These are phyloP conservation scores for Colletotrichum gloeosporioides DNA, from an alignment of 2,329 filamentous ascomycete genomes.

Conservation along the genomic window DNA sequence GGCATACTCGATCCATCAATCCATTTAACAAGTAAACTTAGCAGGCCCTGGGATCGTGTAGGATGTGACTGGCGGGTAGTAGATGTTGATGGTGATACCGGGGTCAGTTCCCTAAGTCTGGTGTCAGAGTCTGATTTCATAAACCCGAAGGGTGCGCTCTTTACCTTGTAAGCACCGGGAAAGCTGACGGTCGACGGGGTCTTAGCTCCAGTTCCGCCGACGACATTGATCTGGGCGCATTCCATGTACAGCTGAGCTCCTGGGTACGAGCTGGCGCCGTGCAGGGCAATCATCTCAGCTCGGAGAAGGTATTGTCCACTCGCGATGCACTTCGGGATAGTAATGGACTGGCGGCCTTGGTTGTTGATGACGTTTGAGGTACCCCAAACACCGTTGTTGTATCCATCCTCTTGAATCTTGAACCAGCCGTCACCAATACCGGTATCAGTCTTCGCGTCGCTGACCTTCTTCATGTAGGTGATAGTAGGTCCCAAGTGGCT, in stretches of 20 bases:
- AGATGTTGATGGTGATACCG: conserved; percentile 42
- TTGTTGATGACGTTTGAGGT: conserved; percentile 47
- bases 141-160: background rate
- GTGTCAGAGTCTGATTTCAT: background rate
- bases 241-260: conserved; percentile 53
- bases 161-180: conserved; percentile 41
- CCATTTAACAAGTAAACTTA: conserved; percentile 25
- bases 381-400: conserved; percentile 45
- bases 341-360: conserved; percentile 49
- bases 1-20: background rate
- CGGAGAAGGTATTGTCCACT: conserved; percentile 62
- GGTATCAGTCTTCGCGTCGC: conserved; percentile 46
- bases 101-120: conserved; percentile 31
- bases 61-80: conserved; percentile 30
- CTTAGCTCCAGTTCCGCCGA: conserved; percentile 36
- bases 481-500: conserved; percentile 57
- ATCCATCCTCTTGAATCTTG: conserved; percentile 50
- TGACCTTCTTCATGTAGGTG: conserved; percentile 62
- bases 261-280: conserved; percentile 43
- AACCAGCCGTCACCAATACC: conserved; percentile 48
- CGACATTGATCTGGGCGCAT: conserved; percentile 46
- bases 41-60: conserved; percentile 31
- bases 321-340: conserved; percentile 53
- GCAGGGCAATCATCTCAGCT: conserved; percentile 62
- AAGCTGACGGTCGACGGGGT: conserved; percentile 38